phyloP scores from a whole-genome alignment of 2,329 filamentous ascomycete genomes.

The Phaeosphaeriaceae sp. region DNA sequence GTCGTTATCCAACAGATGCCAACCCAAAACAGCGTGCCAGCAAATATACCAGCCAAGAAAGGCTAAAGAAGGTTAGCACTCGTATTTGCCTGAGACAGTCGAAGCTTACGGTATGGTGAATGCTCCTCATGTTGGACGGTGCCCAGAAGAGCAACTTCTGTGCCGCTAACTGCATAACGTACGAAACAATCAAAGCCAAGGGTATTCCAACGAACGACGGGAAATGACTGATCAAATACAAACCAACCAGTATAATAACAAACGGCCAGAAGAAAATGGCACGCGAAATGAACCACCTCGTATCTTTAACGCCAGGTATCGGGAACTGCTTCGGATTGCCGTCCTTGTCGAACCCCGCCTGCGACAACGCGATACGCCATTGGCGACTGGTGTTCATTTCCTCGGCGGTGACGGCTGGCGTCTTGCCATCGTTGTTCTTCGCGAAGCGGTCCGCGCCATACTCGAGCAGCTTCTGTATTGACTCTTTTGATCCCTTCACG shows the following conservation, averaged over 20 bases:
- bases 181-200: slow-evolving; percentile 69
- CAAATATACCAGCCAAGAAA: slow-evolving; percentile 93
- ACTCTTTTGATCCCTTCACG: slow-evolving; percentile 88
- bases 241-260: slow-evolving; percentile 71
- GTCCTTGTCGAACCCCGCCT: slow-evolving; percentile 83
- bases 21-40: slow-evolving; percentile 82
- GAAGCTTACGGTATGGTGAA: slow-evolving; percentile 80
- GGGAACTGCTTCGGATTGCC: slow-evolving; percentile 78
- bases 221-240: slow-evolving; percentile 76
- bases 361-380: slow-evolving; percentile 82
- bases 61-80: slow-evolving; percentile 61
- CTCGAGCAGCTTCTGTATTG: slow-evolving; percentile 92
- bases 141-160: slow-evolving; percentile 82
- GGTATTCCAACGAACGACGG: slow-evolving; percentile 80
- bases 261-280: slow-evolving; percentile 94
- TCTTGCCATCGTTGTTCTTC: slow-evolving; percentile 88
- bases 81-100: not conserved
- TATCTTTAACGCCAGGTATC: slow-evolving; percentile 77
- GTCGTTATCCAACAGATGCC: slow-evolving; percentile 77
- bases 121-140: slow-evolving; percentile 83
- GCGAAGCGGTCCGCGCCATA: slow-evolving; percentile 94
- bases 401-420: slow-evolving; percentile 80
- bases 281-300: slow-evolving; percentile 77
- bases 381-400: slow-evolving; percentile 87
- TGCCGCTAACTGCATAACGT: slow-evolving; percentile 77